These are phyloP conservation scores for Aureobasidium uvarum DNA, from an alignment of 2,329 filamentous ascomycete species.

Conservation along the genomic window DNA sequence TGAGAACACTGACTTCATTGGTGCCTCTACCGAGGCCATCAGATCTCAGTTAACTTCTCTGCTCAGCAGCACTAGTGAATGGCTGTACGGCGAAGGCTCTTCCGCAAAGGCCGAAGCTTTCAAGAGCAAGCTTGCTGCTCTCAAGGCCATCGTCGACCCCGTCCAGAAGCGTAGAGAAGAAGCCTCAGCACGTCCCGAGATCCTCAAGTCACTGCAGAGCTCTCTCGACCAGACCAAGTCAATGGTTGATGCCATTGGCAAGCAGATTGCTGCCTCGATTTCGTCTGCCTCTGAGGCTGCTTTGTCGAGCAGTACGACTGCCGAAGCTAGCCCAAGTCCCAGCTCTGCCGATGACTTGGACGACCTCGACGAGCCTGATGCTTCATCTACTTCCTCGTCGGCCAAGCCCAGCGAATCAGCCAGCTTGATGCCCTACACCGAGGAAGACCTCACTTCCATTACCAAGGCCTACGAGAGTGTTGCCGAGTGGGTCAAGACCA, in stretches of 20 bases:
- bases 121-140: slow-evolving; percentile 69
- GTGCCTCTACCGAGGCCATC: slow-evolving; percentile 66
- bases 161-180: slow-evolving; percentile 75
- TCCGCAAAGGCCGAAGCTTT: slow-evolving; percentile 74
- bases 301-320: slow-evolving; percentile 39
- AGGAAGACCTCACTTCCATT: slow-evolving; percentile 67
- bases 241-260: slow-evolving; percentile 68
- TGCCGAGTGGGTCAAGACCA: slow-evolving; percentile 71
- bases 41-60: slow-evolving; percentile 65
- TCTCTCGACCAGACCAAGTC: slow-evolving; percentile 68
- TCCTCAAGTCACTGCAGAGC: slow-evolving; percentile 65
- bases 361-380: slow-evolving; percentile 73
- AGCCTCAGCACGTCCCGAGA: slow-evolving; percentile 65
- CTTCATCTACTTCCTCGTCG: slow-evolving; percentile 44
- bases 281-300: slow-evolving; percentile 45
- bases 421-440: slow-evolving; percentile 66
- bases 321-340: slow-evolving; percentile 49
- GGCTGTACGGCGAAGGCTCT: slow-evolving; percentile 83
- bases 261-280: slow-evolving; percentile 64
- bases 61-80: slow-evolving; percentile 71
- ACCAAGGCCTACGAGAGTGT: slow-evolving; percentile 62
- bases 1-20: slow-evolving; percentile 70
- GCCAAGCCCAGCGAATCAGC: slow-evolving; percentile 43
- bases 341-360: slow-evolving; percentile 57
- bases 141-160: slow-evolving; percentile 75